These are phyloP conservation scores for Paragyromitra xinjiangensis DNA, from an alignment of 495 filamentous ascomycete genomes.

Conservation along the genomic window DNA sequence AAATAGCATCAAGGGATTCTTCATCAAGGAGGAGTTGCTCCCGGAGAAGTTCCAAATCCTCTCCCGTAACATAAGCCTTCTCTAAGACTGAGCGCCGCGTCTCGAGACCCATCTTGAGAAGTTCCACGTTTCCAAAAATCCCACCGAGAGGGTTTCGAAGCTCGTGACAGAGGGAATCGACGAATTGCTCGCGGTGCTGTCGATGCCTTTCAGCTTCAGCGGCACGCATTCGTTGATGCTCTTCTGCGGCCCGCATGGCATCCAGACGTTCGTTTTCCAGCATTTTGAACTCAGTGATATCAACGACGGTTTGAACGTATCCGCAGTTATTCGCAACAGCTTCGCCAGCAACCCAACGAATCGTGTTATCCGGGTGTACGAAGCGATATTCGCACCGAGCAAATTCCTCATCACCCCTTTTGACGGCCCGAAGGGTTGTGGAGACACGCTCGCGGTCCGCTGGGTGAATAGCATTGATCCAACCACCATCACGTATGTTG, in stretches of 20 bases:
- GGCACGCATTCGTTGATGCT: conserved; percentile 48
- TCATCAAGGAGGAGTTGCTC: conserved; percentile 45
- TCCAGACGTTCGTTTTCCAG: conserved; percentile 46
- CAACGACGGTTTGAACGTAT: conserved; percentile 55
- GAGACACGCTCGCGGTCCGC: conserved; percentile 50
- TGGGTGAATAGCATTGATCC: conserved; percentile 54
- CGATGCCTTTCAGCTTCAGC: conserved; percentile 48
- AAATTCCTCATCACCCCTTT: conserved; percentile 49
- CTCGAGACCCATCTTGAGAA: conserved; percentile 50
- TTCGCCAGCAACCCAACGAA: conserved; percentile 52
- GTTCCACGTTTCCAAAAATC: conserved; percentile 52
- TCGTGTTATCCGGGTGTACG: conserved; percentile 50
- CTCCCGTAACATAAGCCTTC: conserved; percentile 33
- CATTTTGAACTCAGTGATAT: conserved; percentile 53
- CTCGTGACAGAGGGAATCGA: conserved; percentile 51
- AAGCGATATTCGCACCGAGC: conserved; percentile 54
- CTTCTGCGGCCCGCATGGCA: conserved; percentile 40
- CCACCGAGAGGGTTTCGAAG: conserved; percentile 51
- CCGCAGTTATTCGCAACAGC: conserved; percentile 51
- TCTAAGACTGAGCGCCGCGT: conserved; percentile 46
- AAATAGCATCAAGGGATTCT: conserved; percentile 47
- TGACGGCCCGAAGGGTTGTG: conserved; percentile 46
- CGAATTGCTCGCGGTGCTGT: conserved; percentile 45
- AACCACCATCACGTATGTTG: conserved; percentile 47
- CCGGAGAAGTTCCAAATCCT: conserved; percentile 38